These are phyloP conservation scores for Tieghemostelium lacteum DNA, from an alignment of 78 protist genomes.

Conservation along the genomic window DNA sequence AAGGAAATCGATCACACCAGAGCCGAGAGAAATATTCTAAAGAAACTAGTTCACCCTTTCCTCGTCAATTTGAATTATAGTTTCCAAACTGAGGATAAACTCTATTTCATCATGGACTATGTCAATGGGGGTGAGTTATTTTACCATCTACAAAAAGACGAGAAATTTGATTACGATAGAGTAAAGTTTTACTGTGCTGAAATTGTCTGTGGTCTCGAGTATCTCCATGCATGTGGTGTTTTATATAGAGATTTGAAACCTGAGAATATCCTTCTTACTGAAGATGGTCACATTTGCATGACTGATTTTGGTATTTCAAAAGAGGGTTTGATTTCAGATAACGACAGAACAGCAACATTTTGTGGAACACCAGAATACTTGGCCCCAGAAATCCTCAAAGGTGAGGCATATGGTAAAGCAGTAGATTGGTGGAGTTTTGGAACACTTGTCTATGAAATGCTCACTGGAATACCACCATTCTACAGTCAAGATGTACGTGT, in stretches of 20 bases:
- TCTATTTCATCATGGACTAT: conserved; percentile 93
- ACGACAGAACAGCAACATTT: conserved; percentile 93
- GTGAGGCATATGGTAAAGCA: conserved; percentile 83
- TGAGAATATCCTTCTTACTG: conserved; percentile 91
- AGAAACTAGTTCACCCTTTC: conserved; percentile 85
- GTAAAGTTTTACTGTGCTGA: conserved; percentile 92
- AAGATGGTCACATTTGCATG: conserved; percentile 91
- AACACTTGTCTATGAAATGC: conserved; percentile 89
- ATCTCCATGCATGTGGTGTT: conserved; percentile 88
- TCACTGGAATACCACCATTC: conserved; percentile 87
- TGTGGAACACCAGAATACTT: conserved; percentile 99
- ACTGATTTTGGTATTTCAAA: conserved; percentile 99
- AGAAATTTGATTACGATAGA: conserved; percentile 75
- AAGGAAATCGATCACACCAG: conserved; percentile 86
- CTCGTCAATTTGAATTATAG: conserved; percentile 86
- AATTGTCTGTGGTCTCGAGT: conserved; percentile 90
- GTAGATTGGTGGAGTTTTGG: conserved; percentile 98
- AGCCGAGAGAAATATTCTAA: conserved; percentile 81
- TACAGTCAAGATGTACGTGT: conserved; percentile 55
- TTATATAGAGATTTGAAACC: conserved; percentile 89
- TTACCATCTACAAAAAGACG: conserved; percentile 89
- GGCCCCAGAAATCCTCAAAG: conserved; percentile 89
- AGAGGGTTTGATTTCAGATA: conserved; percentile 77
- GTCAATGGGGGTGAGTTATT: conserved; percentile 94
- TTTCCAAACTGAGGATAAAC: conserved; percentile 89